Evolutionary conservation across 345 rosid genomes (phyloP), one percentile per base, ranked within the genome.

Genomic region (Lenwebbia sp.): DNA sequence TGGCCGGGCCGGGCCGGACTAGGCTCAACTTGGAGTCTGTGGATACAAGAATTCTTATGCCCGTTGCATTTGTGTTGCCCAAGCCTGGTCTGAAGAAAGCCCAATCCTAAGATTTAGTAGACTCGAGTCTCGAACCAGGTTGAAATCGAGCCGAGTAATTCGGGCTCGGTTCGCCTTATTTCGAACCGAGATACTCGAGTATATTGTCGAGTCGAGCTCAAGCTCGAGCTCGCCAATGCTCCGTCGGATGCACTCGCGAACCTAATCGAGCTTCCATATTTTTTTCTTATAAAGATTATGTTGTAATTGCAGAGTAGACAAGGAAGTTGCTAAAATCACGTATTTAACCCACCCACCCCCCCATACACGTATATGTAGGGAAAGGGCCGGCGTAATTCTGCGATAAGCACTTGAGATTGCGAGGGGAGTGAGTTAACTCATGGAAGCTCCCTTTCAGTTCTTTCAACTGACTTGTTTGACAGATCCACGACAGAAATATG

Each of bases 251-350:
- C 22, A 28, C 5, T 0, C 14, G 2, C 37, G 22, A 62, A 6
- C 10, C 19, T 28, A 13, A 28, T 0, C 2, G 21, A 28, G 10
- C 37, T 1, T 60, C 1, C 0, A 28, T 47, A 10, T 47, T 57
- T 57, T 25, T 57, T n/a, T 58, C n/a, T n/a, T 58, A n/a, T 2
- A 0, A 57, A 57, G 0, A 0, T 12, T 26, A 57, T 26, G 26
- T 60, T 0, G 9, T 28, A 60, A 30, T 28, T 28, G 5, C 74
- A 13, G 9, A 14, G 26, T 14, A 14, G 5, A 28, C 74, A 0
- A 60, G 28, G 10, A 28, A 28, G 40, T 7, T 1, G 40, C 6
- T 28, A 28, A 60, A 30, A 60, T 60, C 74, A 28, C 37, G 28
- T 14, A 28, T 13, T 14, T 28, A 8, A n/a, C 15, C 0, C n/a